Base-by-base conservation (phyloP, 257 asterid species). In the Verbena officinalis region DNA sequence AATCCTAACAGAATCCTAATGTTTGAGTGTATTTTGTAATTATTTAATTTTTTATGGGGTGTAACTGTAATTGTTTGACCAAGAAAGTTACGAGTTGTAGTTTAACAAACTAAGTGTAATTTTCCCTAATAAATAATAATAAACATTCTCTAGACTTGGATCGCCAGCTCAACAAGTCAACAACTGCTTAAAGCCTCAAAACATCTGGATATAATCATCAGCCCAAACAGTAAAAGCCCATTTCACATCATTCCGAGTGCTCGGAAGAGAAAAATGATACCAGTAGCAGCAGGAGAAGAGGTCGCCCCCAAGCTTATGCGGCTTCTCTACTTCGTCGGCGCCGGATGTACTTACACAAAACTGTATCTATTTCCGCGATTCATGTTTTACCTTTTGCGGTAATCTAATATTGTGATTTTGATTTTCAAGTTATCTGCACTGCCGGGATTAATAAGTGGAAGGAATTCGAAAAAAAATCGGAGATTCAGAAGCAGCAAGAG, bases 371-470 rank as follows among this genome's bases (percentile, higher is more conserved):
- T 30, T 55, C 19, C 16, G 60, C 21, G 6, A 3, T 60, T 7
- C 11, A 6, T 4, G 48, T 53, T 19, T 11, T 34, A n/a, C 33
- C 49, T 17, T 62, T 46, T 17, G 2, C 38, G 14, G 6, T 6
- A 13, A 15, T 27, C 50, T 46, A 0, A 56, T 30, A 1, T 16
- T 16, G 27, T 10, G 1, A 7, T 0, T 27, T 55, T 50, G 53
- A 40, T 15, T 14, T 31, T 40, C 1, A 62, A 82, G 94, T 79
- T 65, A 34, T 86, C 19, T 77, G 86, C 65, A 75, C 90, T 36
- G 62, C 60, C 55, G 90, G 62, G 59, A 83, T 83, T 67, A 86
- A 86, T 78, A 86, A 79, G 75, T 83, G 84, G 81, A 86, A 65
- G 59, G 86, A 77, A 50, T 75, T 42, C 62, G 86, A 83, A 22